phyloP scores from a whole-genome alignment of 768 basidiomycete genomes.

The Phaffia australis region DNA sequence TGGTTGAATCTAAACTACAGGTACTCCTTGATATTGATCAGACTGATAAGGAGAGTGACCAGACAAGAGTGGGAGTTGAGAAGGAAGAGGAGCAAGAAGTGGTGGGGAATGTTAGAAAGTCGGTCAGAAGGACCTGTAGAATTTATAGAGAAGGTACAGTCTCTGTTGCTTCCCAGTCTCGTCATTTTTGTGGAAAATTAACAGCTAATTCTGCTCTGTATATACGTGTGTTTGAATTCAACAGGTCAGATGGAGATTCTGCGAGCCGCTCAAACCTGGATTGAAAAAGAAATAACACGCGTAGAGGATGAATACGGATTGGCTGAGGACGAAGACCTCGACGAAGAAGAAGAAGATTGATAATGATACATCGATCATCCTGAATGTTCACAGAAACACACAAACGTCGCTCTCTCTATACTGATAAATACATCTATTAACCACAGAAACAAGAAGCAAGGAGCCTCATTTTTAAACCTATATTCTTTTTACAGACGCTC shows the following conservation, averaged over 20 bases:
- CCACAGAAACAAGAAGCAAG: neutral
- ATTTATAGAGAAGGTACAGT: neutral
- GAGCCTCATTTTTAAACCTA: neutral
- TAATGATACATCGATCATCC: no score
- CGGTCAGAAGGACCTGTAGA: neutral
- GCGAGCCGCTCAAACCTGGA: neutral
- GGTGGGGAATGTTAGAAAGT: no score
- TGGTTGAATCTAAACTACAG: conserved; percentile 49
- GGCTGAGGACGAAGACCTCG: neutral
- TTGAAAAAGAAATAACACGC: neutral
- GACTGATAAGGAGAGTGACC: neutral
- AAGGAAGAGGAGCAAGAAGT: neutral
- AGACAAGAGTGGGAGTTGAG: neutral
- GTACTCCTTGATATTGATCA: conserved; percentile 43
- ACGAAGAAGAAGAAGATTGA: neutral
- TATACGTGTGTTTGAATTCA: no score
- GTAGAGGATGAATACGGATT: neutral
- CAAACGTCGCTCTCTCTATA: no score
- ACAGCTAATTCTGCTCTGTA: no score
- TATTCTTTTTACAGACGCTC: neutral
- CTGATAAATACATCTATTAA: no score
- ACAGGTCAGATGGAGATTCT: conserved; percentile 1
- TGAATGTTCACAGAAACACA: no score
- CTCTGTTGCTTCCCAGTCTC: no score
- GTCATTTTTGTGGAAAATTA: no score